Evolutionary conservation across 1,139 yeast species (phyloP), one percentile per base, ranked within the genome.

Genomic region (Debaryomycetaceae sp.): DNA sequence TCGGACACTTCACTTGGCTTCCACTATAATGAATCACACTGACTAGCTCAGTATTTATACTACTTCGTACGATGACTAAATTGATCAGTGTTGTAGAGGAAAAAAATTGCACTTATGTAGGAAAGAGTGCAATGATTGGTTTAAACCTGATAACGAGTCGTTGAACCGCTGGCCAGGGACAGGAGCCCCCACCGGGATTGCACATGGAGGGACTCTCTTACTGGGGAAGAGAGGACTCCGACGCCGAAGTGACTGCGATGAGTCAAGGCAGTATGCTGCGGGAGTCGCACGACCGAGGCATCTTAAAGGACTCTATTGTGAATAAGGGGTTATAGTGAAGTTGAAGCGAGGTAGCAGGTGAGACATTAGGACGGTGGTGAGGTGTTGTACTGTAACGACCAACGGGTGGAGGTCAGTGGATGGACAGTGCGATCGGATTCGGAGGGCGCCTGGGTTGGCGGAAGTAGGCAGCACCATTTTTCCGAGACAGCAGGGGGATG

Each of bases 161-260:
- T 37, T 37, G 13, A 33, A 37, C 20, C 8, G 27, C 17, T 23
- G 27, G 24, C 20, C 27, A 14, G 33, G 34, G 40, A 27, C 22
- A n/a, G 20, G 40, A 24, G 41, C 41, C 36, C 41, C 31, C 31
- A 27, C 31, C 31, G 11, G 34, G 17, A 6, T 13, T n/a, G 13
- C 23, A n/a, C 27, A 37, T 37, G 30, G 20, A 24, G 40, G 40
- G 33, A 37, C 20, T 37, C 27, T 24, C 31, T 31, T 33, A 13
- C 36, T 8, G 36, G 36, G 13, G 41, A 33, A 22, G 48, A 42
- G 31, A 56, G 50, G 42, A 59, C 43, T 41, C 43, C 43, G 43
- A 41, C 37, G 41, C 43, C 43, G 43, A 41, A 31, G 39, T 24
- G 36, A 5, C 37, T 24, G 13, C 13, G 31, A 38, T 38, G 41